A percentile compares a stretch with the other conserved stretches of the same genome.
These are phyloP conservation scores for Polytolypa hystricis DNA, from an alignment of 2,329 filamentous ascomycete genomes.

Conservation along the genomic window DNA sequence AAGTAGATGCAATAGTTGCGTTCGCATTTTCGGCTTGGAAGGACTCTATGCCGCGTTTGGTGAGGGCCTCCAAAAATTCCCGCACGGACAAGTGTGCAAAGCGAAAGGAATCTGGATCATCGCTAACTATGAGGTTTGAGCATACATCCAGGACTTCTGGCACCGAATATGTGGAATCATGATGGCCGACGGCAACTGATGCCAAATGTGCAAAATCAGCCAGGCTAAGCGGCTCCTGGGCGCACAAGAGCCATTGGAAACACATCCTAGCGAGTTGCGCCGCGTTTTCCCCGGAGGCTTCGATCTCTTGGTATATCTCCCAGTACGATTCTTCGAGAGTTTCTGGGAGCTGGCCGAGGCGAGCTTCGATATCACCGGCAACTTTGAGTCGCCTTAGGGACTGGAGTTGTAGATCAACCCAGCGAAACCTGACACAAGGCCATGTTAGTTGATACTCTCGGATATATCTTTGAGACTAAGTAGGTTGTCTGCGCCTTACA, in stretches of 20 bases:
- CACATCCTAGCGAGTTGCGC: slow-evolving; percentile 8
- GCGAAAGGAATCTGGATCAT: slow-evolving; percentile 17
- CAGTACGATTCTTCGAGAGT: slow-evolving; percentile 9
- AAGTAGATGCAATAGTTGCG: too few relatives aligned
- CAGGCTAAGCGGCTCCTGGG: slow-evolving; percentile 8
- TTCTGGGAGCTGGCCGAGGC: slow-evolving; percentile 16
- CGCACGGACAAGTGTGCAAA: slow-evolving; percentile 23
- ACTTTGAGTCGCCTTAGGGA: slow-evolving; percentile 15
- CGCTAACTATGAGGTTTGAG: slow-evolving; percentile 20
- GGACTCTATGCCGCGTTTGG: too few relatives aligned
- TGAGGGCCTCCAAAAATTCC: slow-evolving; percentile 21
- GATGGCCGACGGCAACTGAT: slow-evolving; percentile 3
- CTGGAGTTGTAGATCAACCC: slow-evolving; percentile 22
- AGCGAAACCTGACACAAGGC: slow-evolving; percentile 20
- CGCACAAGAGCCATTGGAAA: slow-evolving; percentile 17
- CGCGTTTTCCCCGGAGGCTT: not conserved
- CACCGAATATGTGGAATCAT: slow-evolving; percentile 11
- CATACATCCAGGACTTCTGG: slow-evolving; percentile 18
- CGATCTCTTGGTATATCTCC: slow-evolving; percentile 5
- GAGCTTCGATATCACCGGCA: slow-evolving; percentile 15
- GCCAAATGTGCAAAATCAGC: slow-evolving; percentile 13
- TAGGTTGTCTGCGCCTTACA: too few relatives aligned
- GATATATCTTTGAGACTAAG: not conserved
- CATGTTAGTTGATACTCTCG: slow-evolving; percentile 2
- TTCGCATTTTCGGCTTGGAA: too few relatives aligned